phyloP scores from a whole-genome alignment of 139 green algal genomes.

The Auxenochlorella pyrenoidosa region DNA sequence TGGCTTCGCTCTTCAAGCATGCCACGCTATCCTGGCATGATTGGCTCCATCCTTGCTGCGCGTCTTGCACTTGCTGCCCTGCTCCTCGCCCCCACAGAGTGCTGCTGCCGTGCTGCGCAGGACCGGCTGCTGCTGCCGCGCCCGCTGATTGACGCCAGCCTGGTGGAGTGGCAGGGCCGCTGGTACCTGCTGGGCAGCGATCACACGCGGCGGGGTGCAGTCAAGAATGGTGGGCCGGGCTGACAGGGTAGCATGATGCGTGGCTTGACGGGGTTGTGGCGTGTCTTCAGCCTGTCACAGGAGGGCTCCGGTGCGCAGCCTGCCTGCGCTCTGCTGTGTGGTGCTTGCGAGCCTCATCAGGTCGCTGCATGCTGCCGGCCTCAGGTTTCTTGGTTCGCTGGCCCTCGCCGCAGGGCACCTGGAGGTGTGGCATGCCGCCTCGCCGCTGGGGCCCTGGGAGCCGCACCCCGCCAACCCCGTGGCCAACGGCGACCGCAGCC shows the following conservation, averaged over 20 bases:
- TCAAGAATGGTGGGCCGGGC: not conserved
- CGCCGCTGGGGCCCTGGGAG: slow-evolving; percentile 51
- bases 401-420: slow-evolving; percentile 10
- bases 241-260: too few species aligned
- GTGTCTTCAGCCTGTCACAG: not conserved
- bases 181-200: slow-evolving; percentile 58
- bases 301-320: not conserved
- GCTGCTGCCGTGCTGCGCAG: too few species aligned
- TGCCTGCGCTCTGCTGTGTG: not conserved
- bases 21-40: too few species aligned
- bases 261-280: too few species aligned
- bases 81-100: too few species aligned
- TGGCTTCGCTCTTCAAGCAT: too few species aligned
- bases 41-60: too few species aligned
- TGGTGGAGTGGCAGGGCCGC: slow-evolving; percentile 34
- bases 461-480: slow-evolving; percentile 46
- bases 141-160: slow-evolving; percentile 46
- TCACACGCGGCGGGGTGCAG: not conserved
- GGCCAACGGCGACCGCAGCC: not conserved
- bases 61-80: too few species aligned
- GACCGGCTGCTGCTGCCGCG: slow-evolving; percentile 22
- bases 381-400: not conserved
- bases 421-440: slow-evolving; percentile 35
- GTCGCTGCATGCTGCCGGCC: not conserved
- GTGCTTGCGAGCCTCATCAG: not conserved